phyloP scores from a whole-genome alignment of 2,329 filamentous ascomycete species.

The Ilyonectria robusta region DNA sequence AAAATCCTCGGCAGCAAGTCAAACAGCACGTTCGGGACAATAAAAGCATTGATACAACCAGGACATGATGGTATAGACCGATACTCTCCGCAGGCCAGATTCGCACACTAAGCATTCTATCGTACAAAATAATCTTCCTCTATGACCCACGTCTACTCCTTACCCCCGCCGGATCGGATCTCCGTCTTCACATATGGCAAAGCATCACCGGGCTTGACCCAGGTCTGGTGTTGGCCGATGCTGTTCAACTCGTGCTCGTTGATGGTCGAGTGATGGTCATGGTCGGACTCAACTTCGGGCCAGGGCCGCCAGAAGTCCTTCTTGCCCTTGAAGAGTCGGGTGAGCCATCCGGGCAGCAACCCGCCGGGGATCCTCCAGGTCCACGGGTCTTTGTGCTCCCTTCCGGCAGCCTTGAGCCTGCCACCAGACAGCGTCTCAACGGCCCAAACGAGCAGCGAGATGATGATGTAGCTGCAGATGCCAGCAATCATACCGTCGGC shows the following conservation, averaged over 20 bases:
- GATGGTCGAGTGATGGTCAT: neutral
- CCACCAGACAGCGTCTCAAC: slow-evolving; percentile 77
- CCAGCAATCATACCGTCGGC: slow-evolving; percentile 90
- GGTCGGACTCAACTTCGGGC: neutral
- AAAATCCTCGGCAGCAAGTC: neutral
- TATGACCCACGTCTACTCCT: neutral
- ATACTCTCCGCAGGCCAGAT: neutral
- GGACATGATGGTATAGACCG: neutral
- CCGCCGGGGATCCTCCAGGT: slow-evolving; percentile 84
- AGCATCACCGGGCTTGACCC: neutral
- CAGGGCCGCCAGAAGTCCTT: slow-evolving; percentile 77
- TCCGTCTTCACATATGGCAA: neutral
- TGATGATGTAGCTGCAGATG: slow-evolving; percentile 80
- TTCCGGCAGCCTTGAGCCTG: slow-evolving; percentile 80
- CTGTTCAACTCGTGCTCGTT: neutral
- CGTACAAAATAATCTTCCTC: neutral
- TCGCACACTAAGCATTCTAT: neutral
- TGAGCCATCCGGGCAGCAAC: slow-evolving; percentile 81
- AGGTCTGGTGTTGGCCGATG: neutral
- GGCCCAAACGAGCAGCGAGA: slow-evolving; percentile 80
- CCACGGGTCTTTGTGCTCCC: slow-evolving; percentile 84
- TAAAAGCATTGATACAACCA: neutral
- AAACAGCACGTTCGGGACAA: neutral
- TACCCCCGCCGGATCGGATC: neutral
- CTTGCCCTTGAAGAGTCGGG: slow-evolving; percentile 74